phyloP scores from a whole-genome alignment of 176 grass and related monocot genomes.

The Aegilops sharonensis region DNA sequence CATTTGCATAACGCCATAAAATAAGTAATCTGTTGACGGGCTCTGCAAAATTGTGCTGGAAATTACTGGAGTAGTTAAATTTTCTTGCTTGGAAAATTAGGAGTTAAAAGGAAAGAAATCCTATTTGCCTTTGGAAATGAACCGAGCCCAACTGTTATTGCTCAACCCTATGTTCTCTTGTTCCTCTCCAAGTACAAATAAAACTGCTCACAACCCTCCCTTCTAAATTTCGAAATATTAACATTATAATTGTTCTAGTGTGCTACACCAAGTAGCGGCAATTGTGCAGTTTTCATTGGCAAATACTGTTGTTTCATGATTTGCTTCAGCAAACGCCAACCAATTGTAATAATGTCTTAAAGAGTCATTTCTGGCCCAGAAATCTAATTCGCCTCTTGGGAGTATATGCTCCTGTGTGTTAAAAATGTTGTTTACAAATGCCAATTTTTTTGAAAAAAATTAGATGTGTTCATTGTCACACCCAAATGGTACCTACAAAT shows the following conservation, averaged over 20 bases:
- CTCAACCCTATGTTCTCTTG: not conserved
- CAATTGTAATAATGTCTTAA: not conserved
- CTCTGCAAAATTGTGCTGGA: not conserved
- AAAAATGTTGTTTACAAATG: no score
- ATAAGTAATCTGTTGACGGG: not conserved
- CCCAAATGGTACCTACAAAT: no score
- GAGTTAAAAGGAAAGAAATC: not conserved
- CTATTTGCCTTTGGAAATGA: not conserved
- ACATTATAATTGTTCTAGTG: not conserved
- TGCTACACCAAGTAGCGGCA: not conserved
- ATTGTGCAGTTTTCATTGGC: not conserved
- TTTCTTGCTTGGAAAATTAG: not conserved
- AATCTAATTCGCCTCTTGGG: no score
- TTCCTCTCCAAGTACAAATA: constrained; percentile 3
- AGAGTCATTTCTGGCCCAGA: not conserved
- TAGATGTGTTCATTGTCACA: no score
- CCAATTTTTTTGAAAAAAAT: no score
- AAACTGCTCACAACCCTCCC: not conserved
- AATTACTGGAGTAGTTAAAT: not conserved
- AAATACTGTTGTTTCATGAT: not conserved
- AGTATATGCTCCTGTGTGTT: no score
- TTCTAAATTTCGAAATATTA: not conserved
- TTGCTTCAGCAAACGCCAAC: not conserved
- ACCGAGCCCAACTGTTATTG: not conserved
- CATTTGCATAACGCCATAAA: not conserved